Evolutionary conservation across 331 rosid genomes (phyloP), one percentile per base, ranked within the genome.

Genomic region (Cydonia oblonga): DNA sequence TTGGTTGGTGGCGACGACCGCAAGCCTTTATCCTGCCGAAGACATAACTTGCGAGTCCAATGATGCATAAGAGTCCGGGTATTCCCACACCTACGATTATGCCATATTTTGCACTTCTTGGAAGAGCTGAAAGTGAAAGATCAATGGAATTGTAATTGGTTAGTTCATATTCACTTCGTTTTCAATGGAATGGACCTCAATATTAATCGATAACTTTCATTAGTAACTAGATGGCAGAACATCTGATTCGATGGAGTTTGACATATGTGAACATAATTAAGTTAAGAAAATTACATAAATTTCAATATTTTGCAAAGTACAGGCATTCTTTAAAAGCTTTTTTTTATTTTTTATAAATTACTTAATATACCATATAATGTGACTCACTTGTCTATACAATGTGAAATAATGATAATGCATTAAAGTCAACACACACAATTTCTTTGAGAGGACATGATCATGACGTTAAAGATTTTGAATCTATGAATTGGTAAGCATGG

Each of bases 61-160:
- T 60, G 30, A 87, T 1, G 59, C 87, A 76, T 24, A 89, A 1
- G 2, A 87, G 7, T 25, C 85, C 96, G 0, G 92, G 96, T 56
- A 89, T 72, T 61, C 81, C 89, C 29, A 81, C 74, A 15, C 87
- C 90, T 35, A 89, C n/a, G 51, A 76, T 13, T 40, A 89, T 33
- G 18, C 86, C 88, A 16, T 87, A 89, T 44, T 75, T 89, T 14
- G 60, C 88, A 61, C 81, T 46, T 69, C 84, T 82, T 19, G 90
- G 64, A 25, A 87, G 42, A 49, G 82, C 96, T 89, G 77, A 42
- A 58, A 24, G 1, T 20, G 18, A 25, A 70, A 25, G 29, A 26
- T 16, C 54, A 49, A 16, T 6, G 20, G 54, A 49, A 49, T 49
- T 49, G 54, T 20, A 49, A 49, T 6, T 16, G 54, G 54, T 49